Conservation (phyloP, 2,329 filamentous ascomycete species). For the Xylariomycetidae sp. region DNA sequence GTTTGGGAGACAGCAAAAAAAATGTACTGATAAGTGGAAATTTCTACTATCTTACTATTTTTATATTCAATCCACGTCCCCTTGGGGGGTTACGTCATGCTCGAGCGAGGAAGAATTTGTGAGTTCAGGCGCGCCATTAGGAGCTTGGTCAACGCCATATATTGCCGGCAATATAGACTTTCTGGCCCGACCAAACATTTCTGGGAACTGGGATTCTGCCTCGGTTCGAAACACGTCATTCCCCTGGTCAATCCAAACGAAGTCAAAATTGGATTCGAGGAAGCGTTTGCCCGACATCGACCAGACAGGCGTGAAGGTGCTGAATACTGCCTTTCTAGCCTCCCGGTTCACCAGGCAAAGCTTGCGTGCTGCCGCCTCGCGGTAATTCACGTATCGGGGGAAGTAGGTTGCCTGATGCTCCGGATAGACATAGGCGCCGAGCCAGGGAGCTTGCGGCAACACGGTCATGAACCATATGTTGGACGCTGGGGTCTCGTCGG, state of each 20-base stretch:
- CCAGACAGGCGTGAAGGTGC: slow-evolving; percentile 13
- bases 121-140: too few relatives aligned
- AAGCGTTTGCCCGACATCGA: too few relatives aligned
- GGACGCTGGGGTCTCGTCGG: slow-evolving; percentile 6
- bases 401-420: too few relatives aligned
- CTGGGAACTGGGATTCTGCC: slow-evolving; percentile 5
- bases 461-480: slow-evolving; percentile 11
- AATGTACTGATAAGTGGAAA: too few relatives aligned
- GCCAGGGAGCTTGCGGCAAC: slow-evolving; percentile 7
- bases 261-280: slow-evolving; percentile 4
- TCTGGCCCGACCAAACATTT: slow-evolving; percentile 11
- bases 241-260: slow-evolving; percentile 13
- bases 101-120: too few relatives aligned
- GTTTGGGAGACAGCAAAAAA: too few relatives aligned
- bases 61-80: too few relatives aligned
- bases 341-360: slow-evolving; percentile 15
- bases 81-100: too few relatives aligned
- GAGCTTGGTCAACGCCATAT: too few relatives aligned
- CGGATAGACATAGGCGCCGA: slow-evolving; percentile 13
- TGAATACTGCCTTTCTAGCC: slow-evolving; percentile 13
- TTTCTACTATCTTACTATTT: too few relatives aligned
- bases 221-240: slow-evolving; percentile 11
- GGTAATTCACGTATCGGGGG: slow-evolving; percentile 11
- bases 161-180: slow-evolving; percentile 2
- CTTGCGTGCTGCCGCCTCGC: slow-evolving; percentile 10